Base-by-base conservation (phyloP, 1,139 yeast species). In the Geotrichum histeridarum region DNA sequence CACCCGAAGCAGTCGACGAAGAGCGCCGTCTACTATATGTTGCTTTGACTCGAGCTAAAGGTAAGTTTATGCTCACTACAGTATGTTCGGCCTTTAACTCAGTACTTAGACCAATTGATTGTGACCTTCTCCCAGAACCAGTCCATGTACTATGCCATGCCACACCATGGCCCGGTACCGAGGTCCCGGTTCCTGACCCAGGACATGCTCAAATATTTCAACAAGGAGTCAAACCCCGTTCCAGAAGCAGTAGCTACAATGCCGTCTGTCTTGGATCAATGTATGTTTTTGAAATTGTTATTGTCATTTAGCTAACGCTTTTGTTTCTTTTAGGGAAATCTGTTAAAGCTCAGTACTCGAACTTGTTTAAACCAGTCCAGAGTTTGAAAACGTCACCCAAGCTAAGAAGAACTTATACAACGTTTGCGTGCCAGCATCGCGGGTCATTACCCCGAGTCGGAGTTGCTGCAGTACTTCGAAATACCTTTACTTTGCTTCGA, bases 1-100 rank as follows among this genome's bases (percentile, higher is more conserved):
- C 64, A 4, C 48, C 54, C 5, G 77, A 74, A 47, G 70, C 72
- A 0, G 57, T 80, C 2, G 77, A 84, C 61, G 97, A 91, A 68
- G 97, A 89, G 64, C 73, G 95, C 54, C 72, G 98, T 50, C 80
- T 94, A 63, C 77, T 90, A 60, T 93, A 88, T 66, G 98, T 93
- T 8, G 96, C 96, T 0, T 73, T 85, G 47, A 90, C 97, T 0
- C 75, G 99, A 59, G 95, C 97, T 0, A 84, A 86, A 66, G 68
- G 55, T 53, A 48, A 18, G 48, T 22, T n/a, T 15, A 4, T 33
- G 9, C 12, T n/a, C 18, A 30, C 46, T 42, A 42, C 27, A 33
- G 14, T 8, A 31, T n/a, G 27, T 8, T 6, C 15, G 18, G 8
- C 31, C 3, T n/a, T 11, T 43, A 30, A 5, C 41, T 12, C 12